phyloP scores from a whole-genome alignment of 2,329 filamentous ascomycete genomes.

The Cytospora paraplurivora region DNA sequence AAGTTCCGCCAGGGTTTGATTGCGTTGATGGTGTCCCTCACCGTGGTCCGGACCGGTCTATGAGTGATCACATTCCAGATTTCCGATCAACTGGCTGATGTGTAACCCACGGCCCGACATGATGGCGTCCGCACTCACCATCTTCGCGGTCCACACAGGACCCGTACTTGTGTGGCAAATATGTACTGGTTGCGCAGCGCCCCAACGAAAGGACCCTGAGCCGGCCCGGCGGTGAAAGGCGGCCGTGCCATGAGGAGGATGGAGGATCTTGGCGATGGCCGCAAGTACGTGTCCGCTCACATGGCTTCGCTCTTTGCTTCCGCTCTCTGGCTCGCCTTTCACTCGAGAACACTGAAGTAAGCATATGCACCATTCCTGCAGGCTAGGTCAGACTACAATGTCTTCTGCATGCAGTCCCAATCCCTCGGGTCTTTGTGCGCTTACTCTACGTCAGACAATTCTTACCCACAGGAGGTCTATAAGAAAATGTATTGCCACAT shows the following conservation, averaged over 20 bases:
- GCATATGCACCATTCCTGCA: conserved; percentile 4
- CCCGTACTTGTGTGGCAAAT: not conserved
- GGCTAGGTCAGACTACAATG: conserved; percentile 12
- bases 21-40: too few species aligned
- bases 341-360: not conserved
- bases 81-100: too few species aligned
- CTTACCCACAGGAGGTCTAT: not conserved
- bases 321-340: conserved; percentile 9
- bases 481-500: conserved; percentile 10
- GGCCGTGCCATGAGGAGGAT: conserved; percentile 9
- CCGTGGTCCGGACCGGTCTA: too few species aligned
- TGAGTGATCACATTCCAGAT: too few species aligned
- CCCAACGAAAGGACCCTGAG: conserved; percentile 8
- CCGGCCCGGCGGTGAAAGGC: conserved; percentile 1
- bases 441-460: conserved; percentile 18
- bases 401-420: conserved; percentile 5
- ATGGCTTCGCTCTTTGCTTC: not conserved
- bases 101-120: too few species aligned
- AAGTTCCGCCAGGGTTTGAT: too few species aligned
- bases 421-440: not conserved
- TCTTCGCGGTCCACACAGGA: not conserved
- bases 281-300: conserved; percentile 7
- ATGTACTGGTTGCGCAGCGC: not conserved
- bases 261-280: conserved; percentile 8
- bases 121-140: not conserved